Percentiles rank a stretch among this genome's conserved stretches.
Evolutionary conservation across 1,284 basidiomycete species (phyloP).

Genomic region (Ceraceosorus bombacis): DNA sequence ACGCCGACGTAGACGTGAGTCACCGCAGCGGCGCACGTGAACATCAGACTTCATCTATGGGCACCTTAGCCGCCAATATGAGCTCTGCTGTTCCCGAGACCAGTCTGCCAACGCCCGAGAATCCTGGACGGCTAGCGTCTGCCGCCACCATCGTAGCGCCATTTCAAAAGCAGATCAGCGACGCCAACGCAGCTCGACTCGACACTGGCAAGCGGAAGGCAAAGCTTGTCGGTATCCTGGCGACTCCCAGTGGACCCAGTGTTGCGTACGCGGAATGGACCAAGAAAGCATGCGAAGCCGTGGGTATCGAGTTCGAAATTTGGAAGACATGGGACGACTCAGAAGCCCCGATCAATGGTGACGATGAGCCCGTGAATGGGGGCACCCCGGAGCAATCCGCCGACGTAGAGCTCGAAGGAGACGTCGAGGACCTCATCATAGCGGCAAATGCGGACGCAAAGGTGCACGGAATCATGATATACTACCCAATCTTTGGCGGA

Average conservation of each 20-base stretch:
- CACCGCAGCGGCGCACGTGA: too few relatives aligned
- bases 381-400: constrained; percentile 60
- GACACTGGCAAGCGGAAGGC: constrained; percentile 51
- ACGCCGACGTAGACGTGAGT: too few relatives aligned
- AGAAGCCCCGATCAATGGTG: constrained; percentile 10
- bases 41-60: too few relatives aligned
- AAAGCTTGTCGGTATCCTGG: constrained; percentile 83
- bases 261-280: constrained; percentile 90
- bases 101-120: constrained; percentile 18
- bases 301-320: constrained; percentile 75
- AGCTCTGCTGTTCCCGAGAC: too few relatives aligned
- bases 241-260: constrained; percentile 77
- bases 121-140: constrained; percentile 39
- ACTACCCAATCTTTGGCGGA: constrained; percentile 50
- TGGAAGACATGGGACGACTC: constrained; percentile 47
- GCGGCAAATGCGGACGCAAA: constrained; percentile 69
- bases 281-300: constrained; percentile 74
- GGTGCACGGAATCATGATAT: constrained; percentile 87
- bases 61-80: too few relatives aligned
- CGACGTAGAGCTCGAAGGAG: constrained; percentile 72
- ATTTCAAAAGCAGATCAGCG: constrained; percentile 35
- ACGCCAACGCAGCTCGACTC: constrained; percentile 28
- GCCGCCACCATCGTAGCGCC: constrained; percentile 42
- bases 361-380: constrained; percentile 46
- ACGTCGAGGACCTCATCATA: constrained; percentile 47